Evolutionary conservation across 495 filamentous ascomycete species (phyloP).

Genomic region (Tuber aestivum): DNA sequence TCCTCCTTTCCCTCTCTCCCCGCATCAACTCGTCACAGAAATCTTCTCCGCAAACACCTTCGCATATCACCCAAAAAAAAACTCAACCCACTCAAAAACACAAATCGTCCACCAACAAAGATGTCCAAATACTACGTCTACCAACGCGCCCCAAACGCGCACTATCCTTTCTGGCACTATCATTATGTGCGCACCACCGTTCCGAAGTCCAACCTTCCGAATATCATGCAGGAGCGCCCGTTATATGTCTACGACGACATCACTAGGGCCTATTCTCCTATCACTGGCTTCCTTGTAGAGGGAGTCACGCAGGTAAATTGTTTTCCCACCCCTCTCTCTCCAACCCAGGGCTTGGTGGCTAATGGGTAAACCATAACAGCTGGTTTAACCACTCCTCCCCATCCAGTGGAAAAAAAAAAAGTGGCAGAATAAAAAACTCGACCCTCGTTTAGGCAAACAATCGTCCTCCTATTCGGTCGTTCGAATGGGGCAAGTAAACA

Average conservation of each 20-base stretch:
- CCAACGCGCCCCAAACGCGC: neutral
- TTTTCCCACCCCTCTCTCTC: neutral
- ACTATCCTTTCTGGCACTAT: neutral
- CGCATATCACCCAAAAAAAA: too few relatives aligned
- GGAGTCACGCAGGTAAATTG: neutral
- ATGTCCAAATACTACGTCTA: neutral
- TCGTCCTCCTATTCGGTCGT: neutral
- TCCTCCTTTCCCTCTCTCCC: neutral
- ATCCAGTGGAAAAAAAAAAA: neutral
- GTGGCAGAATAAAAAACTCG: neutral
- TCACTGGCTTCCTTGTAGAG: neutral
- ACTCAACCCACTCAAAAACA: neutral
- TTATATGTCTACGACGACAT: neutral
- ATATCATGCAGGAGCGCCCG: neutral
- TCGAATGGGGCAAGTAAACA: neutral
- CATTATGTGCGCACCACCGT: neutral
- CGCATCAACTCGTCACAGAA: neutral
- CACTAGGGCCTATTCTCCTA: neutral
- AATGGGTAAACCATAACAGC: neutral
- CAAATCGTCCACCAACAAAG: neutral
- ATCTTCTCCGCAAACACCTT: neutral
- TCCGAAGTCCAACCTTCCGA: neutral
- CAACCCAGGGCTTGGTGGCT: neutral
- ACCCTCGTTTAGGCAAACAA: neutral
- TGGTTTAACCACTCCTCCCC: neutral